Base-by-base conservation (phyloP, 306 rosid species). In the Dryas octopetala region DNA sequence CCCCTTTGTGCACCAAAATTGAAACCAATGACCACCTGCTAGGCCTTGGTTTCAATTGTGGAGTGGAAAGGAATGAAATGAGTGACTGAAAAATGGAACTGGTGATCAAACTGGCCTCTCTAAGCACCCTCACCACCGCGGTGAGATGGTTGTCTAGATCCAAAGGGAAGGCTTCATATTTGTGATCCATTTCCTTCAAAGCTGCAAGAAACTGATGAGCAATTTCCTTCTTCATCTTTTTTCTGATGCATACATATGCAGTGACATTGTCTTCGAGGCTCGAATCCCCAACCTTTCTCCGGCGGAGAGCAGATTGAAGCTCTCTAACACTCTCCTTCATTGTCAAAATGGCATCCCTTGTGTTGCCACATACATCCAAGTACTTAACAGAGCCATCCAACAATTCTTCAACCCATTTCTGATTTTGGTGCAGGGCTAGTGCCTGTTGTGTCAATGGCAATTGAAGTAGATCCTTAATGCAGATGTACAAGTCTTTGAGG, bases 1-100 rank as follows among this genome's bases (percentile, higher is more conserved):
- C 75, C 19, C 91, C 85, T 80, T 81, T 91, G 10, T 74, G 78
- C 81, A 86, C 81, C 40, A 89, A 46, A 61, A 77, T 87, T 13
- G 95, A 89, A 41, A 92, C 88, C 80, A 89, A 62, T 3, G 87
- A 58, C 96, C 97, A 89, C 73, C 83, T 89, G 70, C 85, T 88
- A 3, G 80, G 52, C 88, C 74, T 88, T 16, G 87, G 74, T 49
- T 80, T 89, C 79, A 80, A 79, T n/a, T 81, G 19, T 4, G 88
- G 88, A 16, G 86, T 51, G 50, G 81, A 87, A 16, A 86, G 93
- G 71, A 87, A 86, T 12, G 64, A 74, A 77, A 84, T 68, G 2
- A 92, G 74, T 7, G 89, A 84, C 38, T 84, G 80, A 46, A 92
- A 82, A 41, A 87, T 67, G 4, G 86, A 82, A 64, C 79, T 74